Evolutionary conservation across 495 filamentous ascomycete genomes (phyloP), one percentile per base, ranked within the genome.

Genomic region (Penicillium roqueforti): DNA sequence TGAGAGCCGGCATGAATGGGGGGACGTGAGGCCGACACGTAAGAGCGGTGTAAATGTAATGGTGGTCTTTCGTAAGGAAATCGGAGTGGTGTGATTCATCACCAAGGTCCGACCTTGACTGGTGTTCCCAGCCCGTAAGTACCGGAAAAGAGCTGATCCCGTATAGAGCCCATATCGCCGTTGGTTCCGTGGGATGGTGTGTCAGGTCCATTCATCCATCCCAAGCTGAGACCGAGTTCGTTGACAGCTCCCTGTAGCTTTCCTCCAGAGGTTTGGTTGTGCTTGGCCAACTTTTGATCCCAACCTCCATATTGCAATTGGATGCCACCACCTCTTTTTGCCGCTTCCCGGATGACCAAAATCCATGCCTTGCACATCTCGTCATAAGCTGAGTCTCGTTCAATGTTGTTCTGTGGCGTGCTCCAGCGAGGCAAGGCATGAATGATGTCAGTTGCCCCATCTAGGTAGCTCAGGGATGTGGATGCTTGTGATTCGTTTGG

Each of bases 291-390:
- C 59, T 83, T 91, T 70, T 91, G 85, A 61, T 97, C 93, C 93
- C 95, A 98, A 25, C 88, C 88, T 20, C 87, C 91, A 56, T 91
- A 89, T 62, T 97, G 92, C 57, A 98, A 65, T 57, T 87, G 80
- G 61, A 97, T 93, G 18, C 93, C 93, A 36, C 89, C 95, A 6
- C 91, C 92, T 47, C 87, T 78, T 72, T 97, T 97, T 19, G 89
- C 84, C 9, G 92, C 91, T 67, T 97, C 93, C 31, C 84, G 85
- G 50, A 98, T 90, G 38, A 95, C 92, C 64, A 95, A 64, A 26
- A 91, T 84, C 93, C 93, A 98, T 9, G 93, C 95, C 60, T 85
- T 87, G 41, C 89, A 85, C 39, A 98, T 89, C 68, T 97, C 95
- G 60, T 98, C 92, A 66, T 97, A 97, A 13, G 92, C 91, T 57